Percentiles rank a stretch among this genome's conserved stretches.
phyloP scores from a whole-genome alignment of 257 asterid genomes.

The Marsdenia floribunda region DNA sequence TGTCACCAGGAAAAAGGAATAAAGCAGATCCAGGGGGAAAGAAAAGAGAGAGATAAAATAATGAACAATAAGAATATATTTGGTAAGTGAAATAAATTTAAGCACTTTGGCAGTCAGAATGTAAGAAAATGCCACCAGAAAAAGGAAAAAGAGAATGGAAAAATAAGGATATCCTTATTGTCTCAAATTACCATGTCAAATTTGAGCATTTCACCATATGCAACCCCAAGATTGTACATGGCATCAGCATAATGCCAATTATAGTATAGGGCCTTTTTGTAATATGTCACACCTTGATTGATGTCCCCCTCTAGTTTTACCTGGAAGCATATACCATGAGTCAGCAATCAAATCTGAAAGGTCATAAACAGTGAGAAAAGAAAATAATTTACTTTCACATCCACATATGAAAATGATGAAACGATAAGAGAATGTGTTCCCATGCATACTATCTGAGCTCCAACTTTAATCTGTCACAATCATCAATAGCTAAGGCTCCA shows the following conservation, averaged over 20 bases:
- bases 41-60: no score
- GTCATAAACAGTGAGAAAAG: background rate
- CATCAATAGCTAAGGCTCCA: background rate
- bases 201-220: constrained; percentile 99
- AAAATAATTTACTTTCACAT: background rate
- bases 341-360: constrained; percentile 13
- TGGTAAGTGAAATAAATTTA: background rate
- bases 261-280: constrained; percentile 86
- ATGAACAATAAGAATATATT: background rate
- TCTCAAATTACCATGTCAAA: constrained; percentile 74
- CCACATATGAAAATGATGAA: background rate
- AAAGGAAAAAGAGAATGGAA: background rate
- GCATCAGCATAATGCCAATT: constrained; percentile 99
- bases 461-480: background rate
- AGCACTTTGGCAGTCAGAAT: background rate
- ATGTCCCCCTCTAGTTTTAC: constrained; percentile 98
- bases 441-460: background rate
- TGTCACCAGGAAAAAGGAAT: background rate
- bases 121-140: background rate
- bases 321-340: constrained; percentile 35
- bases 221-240: constrained; percentile 98
- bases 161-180: background rate
- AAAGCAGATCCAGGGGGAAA: background rate
- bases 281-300: constrained; percentile 82
- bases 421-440: background rate